Base-by-base conservation (phyloP, 1,284 basidiomycete genomes). In the Pseudozyma thailandica region DNA sequence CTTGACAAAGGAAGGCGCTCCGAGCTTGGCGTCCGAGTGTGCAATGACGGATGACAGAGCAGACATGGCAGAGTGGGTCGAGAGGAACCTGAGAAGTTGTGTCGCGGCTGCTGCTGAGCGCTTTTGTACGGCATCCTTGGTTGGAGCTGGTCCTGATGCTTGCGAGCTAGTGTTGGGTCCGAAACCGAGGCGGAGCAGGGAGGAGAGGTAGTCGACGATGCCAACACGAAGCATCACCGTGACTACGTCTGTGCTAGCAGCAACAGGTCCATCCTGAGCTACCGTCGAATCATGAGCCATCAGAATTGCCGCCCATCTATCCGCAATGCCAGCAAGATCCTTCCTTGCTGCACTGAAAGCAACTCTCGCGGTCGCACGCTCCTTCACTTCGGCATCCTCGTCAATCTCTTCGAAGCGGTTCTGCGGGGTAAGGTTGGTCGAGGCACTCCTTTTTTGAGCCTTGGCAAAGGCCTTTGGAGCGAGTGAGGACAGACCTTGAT, bases 1-100 rank as follows among this genome's bases (percentile, higher is more conserved):
- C 28, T 59, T 64, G 54, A 78, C 66, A 31, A 77, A 78, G 28
- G 51, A 41, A 15, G 75, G 72, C 7, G 62, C 54, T 26, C 58
- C 57, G 1, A 44, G 65, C 26, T 47, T 62, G 21, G 57, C 49
- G 21, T 56, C 47, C 23, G 54, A 52, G 9, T 58, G 50, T 16
- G 57, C 66, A 26, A 63, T 70, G 27, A 66, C 62, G 9, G 63
- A 48, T 6, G 73, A 75, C 18, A 77, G 53, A 1, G 63, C 65
- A 16, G 66, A 70, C 50, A 73, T 60, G 38, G 66, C 60, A 20
- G 73, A 68, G 35, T 52, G 56, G 1, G 70, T 73, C 4, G 65
- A 68, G 2, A 71, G 55, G 50, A 52, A 62, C 25, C 42, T 15
- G 41, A 69, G 52, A 30, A 66, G 56, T 37, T 61, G 54, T 16